phyloP scores from a whole-genome alignment of 2,329 filamentous ascomycete species.

The Zopfia rhizophila region DNA sequence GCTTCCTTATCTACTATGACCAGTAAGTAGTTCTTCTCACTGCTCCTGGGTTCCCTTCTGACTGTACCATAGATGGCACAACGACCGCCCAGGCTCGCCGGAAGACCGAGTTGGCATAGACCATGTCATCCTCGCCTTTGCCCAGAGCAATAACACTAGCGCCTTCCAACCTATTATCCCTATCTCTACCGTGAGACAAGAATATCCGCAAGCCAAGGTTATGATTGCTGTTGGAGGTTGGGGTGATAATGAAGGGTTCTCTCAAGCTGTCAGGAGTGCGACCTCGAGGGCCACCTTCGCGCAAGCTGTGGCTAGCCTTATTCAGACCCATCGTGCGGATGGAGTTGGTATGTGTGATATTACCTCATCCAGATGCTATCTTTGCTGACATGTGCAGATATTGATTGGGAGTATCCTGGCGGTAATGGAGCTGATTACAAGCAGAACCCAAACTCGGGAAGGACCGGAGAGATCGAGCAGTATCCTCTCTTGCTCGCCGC shows the following conservation, averaged over 20 bases:
- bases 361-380: not conserved
- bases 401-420: slow-evolving; percentile 74
- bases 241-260: slow-evolving; percentile 74
- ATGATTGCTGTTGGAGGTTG: slow-evolving; percentile 79
- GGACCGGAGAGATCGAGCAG: slow-evolving; percentile 68
- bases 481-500: slow-evolving; percentile 71
- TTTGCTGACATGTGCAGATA: slow-evolving; percentile 55
- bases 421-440: slow-evolving; percentile 78
- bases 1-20: slow-evolving; percentile 7
- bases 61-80: slow-evolving; percentile 6
- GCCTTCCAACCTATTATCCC: slow-evolving; percentile 63
- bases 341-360: slow-evolving; percentile 60
- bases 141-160: slow-evolving; percentile 47
- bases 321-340: slow-evolving; percentile 68
- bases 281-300: slow-evolving; percentile 67
- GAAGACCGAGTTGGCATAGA: slow-evolving; percentile 24
- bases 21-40: slow-evolving; percentile 3
- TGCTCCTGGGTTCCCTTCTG: not conserved
- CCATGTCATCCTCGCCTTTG: slow-evolving; percentile 23
- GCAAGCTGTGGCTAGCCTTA: slow-evolving; percentile 71
- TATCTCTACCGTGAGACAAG: slow-evolving; percentile 58
- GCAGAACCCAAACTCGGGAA: slow-evolving; percentile 66
- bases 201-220: slow-evolving; percentile 67
- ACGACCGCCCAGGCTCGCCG: not conserved
- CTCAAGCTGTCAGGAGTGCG: slow-evolving; percentile 64